A percentile compares a stretch with the other conserved stretches of the same genome.
phyloP scores from a whole-genome alignment of 2,329 filamentous ascomycete species.

The Scortechinia acanthostroma region DNA sequence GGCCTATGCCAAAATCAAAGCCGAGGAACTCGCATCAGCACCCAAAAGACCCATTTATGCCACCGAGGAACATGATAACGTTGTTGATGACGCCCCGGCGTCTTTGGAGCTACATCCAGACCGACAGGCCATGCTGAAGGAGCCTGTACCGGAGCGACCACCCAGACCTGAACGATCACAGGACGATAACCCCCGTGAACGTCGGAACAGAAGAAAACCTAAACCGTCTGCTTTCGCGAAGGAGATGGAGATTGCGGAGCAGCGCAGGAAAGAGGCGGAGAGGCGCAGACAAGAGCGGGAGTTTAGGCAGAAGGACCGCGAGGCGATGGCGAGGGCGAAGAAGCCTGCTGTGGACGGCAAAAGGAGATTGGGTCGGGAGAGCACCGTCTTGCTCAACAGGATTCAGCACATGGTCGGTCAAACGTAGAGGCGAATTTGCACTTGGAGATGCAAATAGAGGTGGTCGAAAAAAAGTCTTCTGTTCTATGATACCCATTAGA shows the following conservation, averaged over 20 bases:
- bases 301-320: conserved; percentile 36
- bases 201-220: conserved; percentile 4
- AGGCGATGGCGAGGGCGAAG: conserved; percentile 36
- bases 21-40: conserved; percentile 33
- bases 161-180: conserved; percentile 5
- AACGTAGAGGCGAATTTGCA: conserved; percentile 2
- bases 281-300: conserved; percentile 35
- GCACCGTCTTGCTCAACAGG: conserved; percentile 55
- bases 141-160: conserved; percentile 12
- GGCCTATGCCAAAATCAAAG: conserved; percentile 81
- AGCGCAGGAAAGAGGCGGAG: conserved; percentile 46
- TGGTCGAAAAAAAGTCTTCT: no score
- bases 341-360: conserved; percentile 58
- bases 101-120: conserved; percentile 49
- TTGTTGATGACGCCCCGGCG: conserved; percentile 10
- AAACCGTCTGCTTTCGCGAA: conserved; percentile 17
- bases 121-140: conserved; percentile 48
- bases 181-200: conserved; percentile 3
- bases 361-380: conserved; percentile 63
- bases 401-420: conserved; percentile 37
- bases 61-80: conserved; percentile 7
- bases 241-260: conserved; percentile 25
- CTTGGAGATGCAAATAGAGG: no score
- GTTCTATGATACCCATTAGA: no score
- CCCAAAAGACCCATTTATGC: conserved; percentile 14